Percentiles rank a stretch among this genome's conserved stretches.
Conservation (phyloP, 2,329 filamentous ascomycete species). For the Sporothrix globosa region DNA sequence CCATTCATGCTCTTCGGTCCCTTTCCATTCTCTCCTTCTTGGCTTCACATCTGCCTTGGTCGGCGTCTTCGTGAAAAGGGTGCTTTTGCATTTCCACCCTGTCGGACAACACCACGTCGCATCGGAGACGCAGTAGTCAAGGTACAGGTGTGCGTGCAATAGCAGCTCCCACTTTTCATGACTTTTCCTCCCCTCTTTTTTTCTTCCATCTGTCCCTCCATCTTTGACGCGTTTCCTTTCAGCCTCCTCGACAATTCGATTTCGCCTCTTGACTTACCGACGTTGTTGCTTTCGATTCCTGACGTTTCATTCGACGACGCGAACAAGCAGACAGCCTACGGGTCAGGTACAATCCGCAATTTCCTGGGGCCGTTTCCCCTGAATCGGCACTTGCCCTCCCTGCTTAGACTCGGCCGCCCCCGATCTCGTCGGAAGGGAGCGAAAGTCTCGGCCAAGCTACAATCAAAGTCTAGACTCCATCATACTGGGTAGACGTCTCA, state of each 20-base stretch:
- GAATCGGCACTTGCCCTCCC: neutral
- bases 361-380: neutral
- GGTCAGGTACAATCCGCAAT: neutral
- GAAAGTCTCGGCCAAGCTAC: neutral
- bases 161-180: slow-evolving; percentile 16
- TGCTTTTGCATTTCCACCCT: slow-evolving; percentile 6
- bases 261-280: neutral
- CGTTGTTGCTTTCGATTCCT: neutral
- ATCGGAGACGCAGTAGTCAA: slow-evolving; percentile 9
- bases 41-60: neutral
- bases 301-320: neutral
- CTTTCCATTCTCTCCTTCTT: neutral
- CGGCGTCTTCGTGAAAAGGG: neutral
- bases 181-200: neutral
- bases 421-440: neutral
- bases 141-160: slow-evolving; percentile 1
- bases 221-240: slow-evolving; percentile 3
- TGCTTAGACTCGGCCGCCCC: slow-evolving; percentile 4
- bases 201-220: neutral
- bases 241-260: neutral
- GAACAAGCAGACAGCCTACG: neutral
- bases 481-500: neutral
- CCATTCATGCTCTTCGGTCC: neutral
- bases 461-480: neutral
- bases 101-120: slow-evolving; percentile 23